Evolutionary conservation across 129 eudicot genomes (phyloP).

Genomic region (Mikania micrantha): DNA sequence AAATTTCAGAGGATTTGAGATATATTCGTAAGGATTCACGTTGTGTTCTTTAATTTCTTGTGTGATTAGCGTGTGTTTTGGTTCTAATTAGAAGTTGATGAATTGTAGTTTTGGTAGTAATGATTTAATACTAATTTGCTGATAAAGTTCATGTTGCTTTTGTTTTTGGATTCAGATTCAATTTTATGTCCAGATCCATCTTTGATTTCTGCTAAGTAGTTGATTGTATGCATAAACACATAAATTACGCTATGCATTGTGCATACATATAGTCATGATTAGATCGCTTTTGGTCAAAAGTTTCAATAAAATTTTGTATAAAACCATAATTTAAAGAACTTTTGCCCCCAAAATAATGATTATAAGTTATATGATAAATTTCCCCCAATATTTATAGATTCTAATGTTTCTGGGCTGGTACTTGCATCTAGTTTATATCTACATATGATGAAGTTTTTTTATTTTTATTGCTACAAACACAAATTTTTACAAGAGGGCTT

Average conservation of each 20-base stretch:
- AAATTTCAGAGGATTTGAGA: slow-evolving; percentile 3
- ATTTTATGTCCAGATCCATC: slow-evolving; percentile 12
- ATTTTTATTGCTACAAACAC: neutral
- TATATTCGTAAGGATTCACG: neutral
- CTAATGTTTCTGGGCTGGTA: neutral
- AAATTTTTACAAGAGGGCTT: too few relatives aligned
- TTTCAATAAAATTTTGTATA: neutral
- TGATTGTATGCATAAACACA: neutral
- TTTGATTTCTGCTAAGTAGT: neutral
- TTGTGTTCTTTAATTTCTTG: neutral
- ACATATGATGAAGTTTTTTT: neutral
- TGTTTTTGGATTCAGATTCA: neutral
- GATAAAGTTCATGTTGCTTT: neutral
- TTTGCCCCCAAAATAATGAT: neutral
- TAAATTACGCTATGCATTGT: neutral
- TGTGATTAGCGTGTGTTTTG: neutral
- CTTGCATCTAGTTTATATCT: neutral
- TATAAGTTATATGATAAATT: neutral
- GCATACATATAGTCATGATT: neutral
- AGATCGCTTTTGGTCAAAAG: neutral
- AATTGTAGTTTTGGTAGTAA: neutral
- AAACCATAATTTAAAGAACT: neutral
- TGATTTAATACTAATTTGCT: slow-evolving; percentile 3
- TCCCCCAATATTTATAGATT: neutral
- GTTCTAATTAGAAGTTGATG: neutral